Base-by-base conservation (phyloP, 208 protist species). In the Leishmania guyanensis region DNA sequence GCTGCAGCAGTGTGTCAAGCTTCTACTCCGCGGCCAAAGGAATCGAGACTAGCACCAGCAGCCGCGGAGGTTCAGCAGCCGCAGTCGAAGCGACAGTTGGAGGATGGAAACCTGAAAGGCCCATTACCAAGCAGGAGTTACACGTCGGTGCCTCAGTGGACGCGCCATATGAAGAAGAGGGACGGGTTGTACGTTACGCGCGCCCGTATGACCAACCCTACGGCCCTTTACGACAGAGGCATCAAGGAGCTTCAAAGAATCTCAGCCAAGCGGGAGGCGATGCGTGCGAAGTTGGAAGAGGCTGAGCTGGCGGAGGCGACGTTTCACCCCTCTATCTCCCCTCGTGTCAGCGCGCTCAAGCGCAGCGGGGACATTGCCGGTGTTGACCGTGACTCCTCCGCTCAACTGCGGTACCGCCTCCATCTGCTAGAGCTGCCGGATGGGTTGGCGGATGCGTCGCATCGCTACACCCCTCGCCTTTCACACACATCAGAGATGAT, bases 251-350 rank as follows among this genome's bases (percentile, higher is more conserved):
- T 83, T 22, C 33, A 60, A 58, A 56, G 33, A 12, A 73, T 75
- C 9, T 74, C 78, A 12, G 78, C 69, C 36, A 82, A 76, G 81
- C 64, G 85, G 5, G 80, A 87, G 72, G 82, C 81, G 56, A 64
- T 90, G 65, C 86, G 89, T 5, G 77, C 79, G 8, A 72, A 85
- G 33, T 70, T 88, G 20, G 75, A 75, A 33, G 72, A 88, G 69
- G 74, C 14, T 12, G 84, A 85, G 54, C 64, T 69, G 53, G 65
- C 86, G n/a, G 79, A 79, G 10, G 86, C 60, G 76, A 87, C 92
- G 10, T 94, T 94, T 80, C 72, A 77, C 60, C 89, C 92, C 48
- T 64, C 76, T 36, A 92, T 94, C 50, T 92, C 90, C 0, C 75
- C 83, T 22, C 60, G 84, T 46, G 84, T 71, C 3, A 53, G 36